Evolutionary conservation across 2,329 filamentous ascomycete genomes (phyloP).

Genomic region (Furcasterigmium sp.): DNA sequence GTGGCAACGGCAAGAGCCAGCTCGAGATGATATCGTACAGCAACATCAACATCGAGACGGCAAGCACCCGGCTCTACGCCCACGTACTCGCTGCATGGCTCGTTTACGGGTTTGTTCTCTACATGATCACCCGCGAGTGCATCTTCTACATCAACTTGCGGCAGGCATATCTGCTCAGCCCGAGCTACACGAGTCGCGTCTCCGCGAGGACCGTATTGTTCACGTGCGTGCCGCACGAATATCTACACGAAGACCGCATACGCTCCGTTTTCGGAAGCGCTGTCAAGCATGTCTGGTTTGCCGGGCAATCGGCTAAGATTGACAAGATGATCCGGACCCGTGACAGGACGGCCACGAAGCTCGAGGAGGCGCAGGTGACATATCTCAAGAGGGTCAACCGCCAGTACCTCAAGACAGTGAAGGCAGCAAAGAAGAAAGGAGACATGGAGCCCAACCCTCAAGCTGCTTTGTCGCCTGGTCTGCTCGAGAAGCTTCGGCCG

Average conservation of each 20-base stretch:
- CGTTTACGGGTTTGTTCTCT: conserved; percentile 84
- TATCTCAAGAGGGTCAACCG: conserved; percentile 76
- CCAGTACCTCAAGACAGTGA: conserved; percentile 61
- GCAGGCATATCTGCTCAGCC: conserved; percentile 85
- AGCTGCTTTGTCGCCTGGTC: conserved; percentile 59
- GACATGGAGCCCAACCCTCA: conserved; percentile 42
- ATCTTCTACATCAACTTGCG: conserved; percentile 90
- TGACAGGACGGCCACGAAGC: conserved; percentile 70
- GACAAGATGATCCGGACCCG: conserved; percentile 78
- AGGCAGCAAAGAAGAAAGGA: conserved; percentile 46
- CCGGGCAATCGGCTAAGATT: conserved; percentile 69
- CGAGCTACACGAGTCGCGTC: conserved; percentile 75
- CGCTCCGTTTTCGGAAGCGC: conserved; percentile 76
- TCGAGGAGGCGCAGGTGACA: conserved; percentile 83
- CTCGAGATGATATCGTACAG: conserved; percentile 75
- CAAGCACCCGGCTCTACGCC: conserved; percentile 68
- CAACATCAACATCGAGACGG: conserved; percentile 58
- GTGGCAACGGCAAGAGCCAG: conserved; percentile 57
- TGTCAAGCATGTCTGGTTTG: conserved; percentile 81
- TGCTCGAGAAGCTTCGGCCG: conserved; percentile 68
- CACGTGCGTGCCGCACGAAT: conserved; percentile 73
- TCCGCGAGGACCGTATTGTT: conserved; percentile 90
- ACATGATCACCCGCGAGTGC: conserved; percentile 79
- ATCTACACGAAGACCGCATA: conserved; percentile 71
- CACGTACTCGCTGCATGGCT: conserved; percentile 76